phyloP scores from a whole-genome alignment of 1,284 basidiomycete species.

The Austroboletus novae-zelandiae region DNA sequence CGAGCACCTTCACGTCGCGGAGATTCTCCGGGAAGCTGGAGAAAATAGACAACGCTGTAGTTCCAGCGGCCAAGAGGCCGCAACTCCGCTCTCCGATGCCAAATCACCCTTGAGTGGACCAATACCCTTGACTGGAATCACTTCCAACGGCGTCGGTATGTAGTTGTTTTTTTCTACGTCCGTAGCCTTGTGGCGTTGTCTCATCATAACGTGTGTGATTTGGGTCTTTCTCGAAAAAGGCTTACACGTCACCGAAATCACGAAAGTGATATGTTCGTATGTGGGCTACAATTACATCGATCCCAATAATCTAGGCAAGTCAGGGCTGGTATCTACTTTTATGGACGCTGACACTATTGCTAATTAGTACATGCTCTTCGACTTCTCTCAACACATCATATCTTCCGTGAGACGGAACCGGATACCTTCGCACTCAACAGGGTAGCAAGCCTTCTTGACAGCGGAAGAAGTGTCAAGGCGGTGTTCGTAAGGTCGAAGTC shows the following conservation, averaged over 20 bases:
- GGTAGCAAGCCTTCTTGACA: conserved; percentile 63
- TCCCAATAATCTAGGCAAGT: conserved; percentile 19
- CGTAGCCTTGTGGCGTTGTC: not conserved
- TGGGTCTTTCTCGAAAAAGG: conserved; percentile 32
- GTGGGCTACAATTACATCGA: conserved; percentile 19
- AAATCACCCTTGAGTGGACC: not conserved
- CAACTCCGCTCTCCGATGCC: not conserved
- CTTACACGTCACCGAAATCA: conserved; percentile 57
- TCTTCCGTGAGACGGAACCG: conserved; percentile 59
- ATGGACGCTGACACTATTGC: not conserved
- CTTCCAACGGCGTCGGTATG: conserved; percentile 9
- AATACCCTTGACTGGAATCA: not conserved
- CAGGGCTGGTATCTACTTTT: not conserved
- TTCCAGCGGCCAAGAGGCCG: not conserved
- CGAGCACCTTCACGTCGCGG: conserved; percentile 63
- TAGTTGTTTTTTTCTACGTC: not conserved
- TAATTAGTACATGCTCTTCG: conserved; percentile 43
- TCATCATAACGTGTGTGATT: not conserved
- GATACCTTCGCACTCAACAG: conserved; percentile 69
- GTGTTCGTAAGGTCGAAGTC: conserved; percentile 32
- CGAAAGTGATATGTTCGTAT: conserved; percentile 44
- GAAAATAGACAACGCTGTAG: conserved; percentile 11
- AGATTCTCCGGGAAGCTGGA: conserved; percentile 63
- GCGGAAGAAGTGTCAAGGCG: conserved; percentile 48
- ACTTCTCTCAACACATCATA: conserved; percentile 69